phyloP scores from a whole-genome alignment of 345 rosid genomes.

The Eucalyptus paniculata region DNA sequence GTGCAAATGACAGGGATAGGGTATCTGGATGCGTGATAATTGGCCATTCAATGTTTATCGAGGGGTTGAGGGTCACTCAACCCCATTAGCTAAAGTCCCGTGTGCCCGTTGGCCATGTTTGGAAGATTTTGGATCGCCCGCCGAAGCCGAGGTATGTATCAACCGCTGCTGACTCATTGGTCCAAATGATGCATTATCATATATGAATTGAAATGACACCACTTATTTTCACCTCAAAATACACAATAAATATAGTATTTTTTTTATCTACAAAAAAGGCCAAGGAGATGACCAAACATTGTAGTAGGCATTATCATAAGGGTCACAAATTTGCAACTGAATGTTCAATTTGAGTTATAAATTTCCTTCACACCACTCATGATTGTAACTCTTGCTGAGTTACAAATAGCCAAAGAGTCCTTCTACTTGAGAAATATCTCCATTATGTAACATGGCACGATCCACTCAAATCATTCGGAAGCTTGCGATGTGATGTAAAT shows the following conservation, averaged over 20 bases:
- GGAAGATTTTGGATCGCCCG: neutral
- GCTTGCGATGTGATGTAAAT: neutral
- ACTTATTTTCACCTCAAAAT: neutral
- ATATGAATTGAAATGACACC: neutral
- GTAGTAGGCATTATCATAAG: neutral
- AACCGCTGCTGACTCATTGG: neutral
- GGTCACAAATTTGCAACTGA: neutral
- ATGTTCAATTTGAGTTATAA: neutral
- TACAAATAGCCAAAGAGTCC: neutral
- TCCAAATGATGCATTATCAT: neutral
- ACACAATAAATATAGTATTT: neutral
- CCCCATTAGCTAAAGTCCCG: neutral
- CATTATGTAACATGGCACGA: neutral
- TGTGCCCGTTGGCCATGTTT: neutral
- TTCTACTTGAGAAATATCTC: neutral
- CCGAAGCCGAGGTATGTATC: neutral
- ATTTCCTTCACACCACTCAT: neutral
- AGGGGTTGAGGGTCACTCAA: neutral
- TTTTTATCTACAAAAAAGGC: neutral
- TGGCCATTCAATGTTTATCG: neutral
- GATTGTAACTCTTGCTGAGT: rapidly evolving
- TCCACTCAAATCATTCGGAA: rapidly evolving
- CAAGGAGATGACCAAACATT: neutral
- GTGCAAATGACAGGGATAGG: neutral
- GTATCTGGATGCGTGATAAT: neutral